Conservation (phyloP, 345 rosid species). For the Limnanthes douglasii region DNA sequence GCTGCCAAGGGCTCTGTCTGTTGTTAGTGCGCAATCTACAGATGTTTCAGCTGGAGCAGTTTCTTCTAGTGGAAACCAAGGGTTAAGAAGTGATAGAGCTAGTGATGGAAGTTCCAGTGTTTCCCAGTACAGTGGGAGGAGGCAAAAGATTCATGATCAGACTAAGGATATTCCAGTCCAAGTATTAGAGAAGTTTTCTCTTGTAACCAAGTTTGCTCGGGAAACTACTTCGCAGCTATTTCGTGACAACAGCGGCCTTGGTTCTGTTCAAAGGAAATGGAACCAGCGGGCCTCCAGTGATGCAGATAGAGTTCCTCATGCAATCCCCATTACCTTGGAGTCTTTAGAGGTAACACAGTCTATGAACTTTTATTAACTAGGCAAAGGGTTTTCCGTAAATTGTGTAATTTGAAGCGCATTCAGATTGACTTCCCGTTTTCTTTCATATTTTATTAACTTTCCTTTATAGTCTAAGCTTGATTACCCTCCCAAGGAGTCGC, state of each 20-base stretch:
- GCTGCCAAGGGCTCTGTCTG: constrained; percentile 44
- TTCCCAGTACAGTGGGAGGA: constrained; percentile 27
- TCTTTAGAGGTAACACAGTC: constrained; percentile 57
- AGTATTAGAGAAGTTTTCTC: constrained; percentile 63
- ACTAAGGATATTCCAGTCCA: constrained; percentile 55
- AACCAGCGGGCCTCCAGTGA: constrained; percentile 10
- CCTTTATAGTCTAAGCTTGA: too few species aligned
- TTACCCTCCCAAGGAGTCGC: too few species aligned
- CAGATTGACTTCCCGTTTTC: too few species aligned
- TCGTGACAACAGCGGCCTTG: constrained; percentile 34
- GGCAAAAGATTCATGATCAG: constrained; percentile 47
- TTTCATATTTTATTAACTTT: too few species aligned
- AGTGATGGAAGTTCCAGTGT: constrained; percentile 11
- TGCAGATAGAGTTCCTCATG: constrained; percentile 15
- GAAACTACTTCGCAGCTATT: constrained; percentile 62
- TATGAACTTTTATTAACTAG: too few species aligned
- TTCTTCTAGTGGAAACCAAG: constrained; percentile 21
- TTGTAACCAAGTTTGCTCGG: constrained; percentile 64
- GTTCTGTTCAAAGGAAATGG: constrained; percentile 26
- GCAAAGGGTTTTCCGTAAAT: too few species aligned
- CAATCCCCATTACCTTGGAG: constrained; percentile 28
- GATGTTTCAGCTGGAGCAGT: constrained; percentile 19
- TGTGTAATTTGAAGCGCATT: too few species aligned
- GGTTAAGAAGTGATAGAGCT: constrained; percentile 12
- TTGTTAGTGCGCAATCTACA: constrained; percentile 24